Percentiles rank a stretch among this genome's conserved stretches.
These are phyloP conservation scores for Allantophomopsis lycopodina DNA, from an alignment of 2,329 filamentous ascomycete genomes.

Conservation along the genomic window DNA sequence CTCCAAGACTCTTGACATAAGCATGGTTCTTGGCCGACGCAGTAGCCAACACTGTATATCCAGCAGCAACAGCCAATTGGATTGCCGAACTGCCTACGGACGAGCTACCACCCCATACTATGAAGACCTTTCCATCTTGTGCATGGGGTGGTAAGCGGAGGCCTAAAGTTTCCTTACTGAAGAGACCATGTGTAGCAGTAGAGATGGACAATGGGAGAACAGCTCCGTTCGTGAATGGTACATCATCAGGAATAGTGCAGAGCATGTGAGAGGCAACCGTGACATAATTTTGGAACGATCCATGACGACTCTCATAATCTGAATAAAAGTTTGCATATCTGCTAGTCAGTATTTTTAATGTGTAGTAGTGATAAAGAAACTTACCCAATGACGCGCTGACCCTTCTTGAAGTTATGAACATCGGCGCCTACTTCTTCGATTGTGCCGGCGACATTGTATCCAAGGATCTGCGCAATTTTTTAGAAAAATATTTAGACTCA, in stretches of 20 bases:
- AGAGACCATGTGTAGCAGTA: slow-evolving; percentile 17
- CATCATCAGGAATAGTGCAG: slow-evolving; percentile 11
- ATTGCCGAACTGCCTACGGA: slow-evolving; percentile 8
- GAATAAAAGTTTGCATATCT: no score
- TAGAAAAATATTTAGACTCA: not conserved
- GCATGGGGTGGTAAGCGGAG: slow-evolving; percentile 6
- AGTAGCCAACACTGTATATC: slow-evolving; percentile 26
- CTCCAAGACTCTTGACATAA: slow-evolving; percentile 26
- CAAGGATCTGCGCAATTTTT: slow-evolving; percentile 8
- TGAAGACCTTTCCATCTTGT: slow-evolving; percentile 7
- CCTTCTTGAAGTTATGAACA: slow-evolving; percentile 26
- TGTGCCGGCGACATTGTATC: slow-evolving; percentile 13
- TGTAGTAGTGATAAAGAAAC: slow-evolving; percentile 17
- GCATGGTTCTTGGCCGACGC: slow-evolving; percentile 28
- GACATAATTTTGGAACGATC: slow-evolving; percentile 15
- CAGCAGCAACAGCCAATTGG: slow-evolving; percentile 15
- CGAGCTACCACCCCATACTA: slow-evolving; percentile 13
- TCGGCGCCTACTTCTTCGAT: slow-evolving; percentile 24
- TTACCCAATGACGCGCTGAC: slow-evolving; percentile 14
- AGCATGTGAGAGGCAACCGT: slow-evolving; percentile 10
- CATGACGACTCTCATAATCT: no score
- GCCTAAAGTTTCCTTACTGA: not conserved
- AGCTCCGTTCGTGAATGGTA: slow-evolving; percentile 15
- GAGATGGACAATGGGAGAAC: slow-evolving; percentile 17
- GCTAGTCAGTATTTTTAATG: slow-evolving; percentile 1